Evolutionary conservation across 2,329 filamentous ascomycete species (phyloP), one percentile per base, ranked within the genome.

Genomic region (Aspergillus thermomutatus): DNA sequence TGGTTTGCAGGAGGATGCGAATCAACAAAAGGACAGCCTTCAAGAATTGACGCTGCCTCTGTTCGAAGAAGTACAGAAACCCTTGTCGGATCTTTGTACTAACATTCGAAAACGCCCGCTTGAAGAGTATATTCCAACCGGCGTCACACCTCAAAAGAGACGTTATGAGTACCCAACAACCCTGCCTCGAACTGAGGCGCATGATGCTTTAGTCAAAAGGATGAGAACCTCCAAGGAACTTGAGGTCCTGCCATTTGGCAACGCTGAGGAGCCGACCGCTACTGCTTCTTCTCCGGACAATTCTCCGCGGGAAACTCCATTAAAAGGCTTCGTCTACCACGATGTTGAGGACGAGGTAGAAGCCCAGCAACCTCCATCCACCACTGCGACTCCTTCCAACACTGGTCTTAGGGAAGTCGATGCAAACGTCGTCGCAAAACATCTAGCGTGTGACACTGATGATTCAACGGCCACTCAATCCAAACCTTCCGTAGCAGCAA

Each of bases 61-160:
- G 4, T 71, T 73, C 5, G 69, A 76, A 21, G 77, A 81, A 28
- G 76, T 95, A 10, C 85, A 87, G 60, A 82, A 86, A 63, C 89
- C 91, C 7, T 83, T 97, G 5, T 76, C 80, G 26, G 82, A 86
- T 49, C 84, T 99, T 26, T 86, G 91, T 7, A 80, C 86, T 19
- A 82, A 85, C n/a, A 84, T 96, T 49, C 77, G 82, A 17, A 77
- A 75, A 49, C 86, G 87, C 1, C 74, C 80, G 4, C 80, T 97
- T 52, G 82, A 86, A 53, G 92, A 97, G 70, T 97, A 97, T 72
- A 80, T 85, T 40, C 84, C 90, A 0, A 97, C 94, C 0, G 93
- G 94, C 52, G 82, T 88, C 49, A 97, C 94, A 1, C 94, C 94
- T 0, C 85, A 89, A 68, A 94, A 92, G 75, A 79, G 82, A 28